Percentiles rank a stretch among this genome's conserved stretches.
Conservation (phyloP, 345 rosid species). For the Nephelium lappaceum region DNA sequence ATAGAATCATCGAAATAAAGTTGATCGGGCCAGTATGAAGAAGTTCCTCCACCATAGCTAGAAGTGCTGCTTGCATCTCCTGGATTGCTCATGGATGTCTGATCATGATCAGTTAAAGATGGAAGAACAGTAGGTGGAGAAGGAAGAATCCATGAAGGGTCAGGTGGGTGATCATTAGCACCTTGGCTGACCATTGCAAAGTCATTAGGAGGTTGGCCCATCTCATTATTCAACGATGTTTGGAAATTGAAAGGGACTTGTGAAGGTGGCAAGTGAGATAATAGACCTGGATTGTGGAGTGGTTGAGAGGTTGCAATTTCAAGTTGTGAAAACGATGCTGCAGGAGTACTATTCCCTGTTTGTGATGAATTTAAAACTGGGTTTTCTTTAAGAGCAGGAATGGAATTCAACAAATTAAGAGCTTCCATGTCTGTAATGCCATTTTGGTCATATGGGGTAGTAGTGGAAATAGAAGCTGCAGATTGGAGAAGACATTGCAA, state of each 20-base stretch:
- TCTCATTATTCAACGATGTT: conserved; percentile 38
- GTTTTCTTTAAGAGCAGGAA: conserved; percentile 20
- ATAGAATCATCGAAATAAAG: conserved; percentile 42
- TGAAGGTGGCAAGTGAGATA: conserved; percentile 45
- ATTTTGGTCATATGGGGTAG: conserved; percentile 24
- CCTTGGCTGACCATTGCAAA: conserved; percentile 31
- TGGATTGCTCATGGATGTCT: conserved; percentile 37
- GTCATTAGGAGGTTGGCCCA: conserved; percentile 27
- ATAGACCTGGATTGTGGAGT: conserved; percentile 46
- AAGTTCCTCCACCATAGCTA: conserved; percentile 43
- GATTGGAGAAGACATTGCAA: conserved; percentile 48
- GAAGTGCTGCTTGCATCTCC: conserved; percentile 52
- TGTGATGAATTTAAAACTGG: conserved; percentile 28
- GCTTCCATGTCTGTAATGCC: conserved; percentile 42
- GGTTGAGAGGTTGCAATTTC: conserved; percentile 41
- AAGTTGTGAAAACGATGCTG: conserved; percentile 25
- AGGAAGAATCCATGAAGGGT: conserved; percentile 36
- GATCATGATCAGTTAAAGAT: conserved; percentile 24
- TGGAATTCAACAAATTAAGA: conserved; percentile 31
- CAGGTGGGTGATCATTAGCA: conserved; percentile 22
- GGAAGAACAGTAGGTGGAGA: conserved; percentile 36
- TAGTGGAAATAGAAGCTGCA: conserved; percentile 22
- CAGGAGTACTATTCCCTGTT: conserved; percentile 14
- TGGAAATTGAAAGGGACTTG: conserved; percentile 58
- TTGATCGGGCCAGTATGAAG: conserved; percentile 44